Percentiles rank a stretch among this genome's conserved stretches.
Conservation (phyloP, 2,329 filamentous ascomycete species). For the Epichloe bromicola region DNA sequence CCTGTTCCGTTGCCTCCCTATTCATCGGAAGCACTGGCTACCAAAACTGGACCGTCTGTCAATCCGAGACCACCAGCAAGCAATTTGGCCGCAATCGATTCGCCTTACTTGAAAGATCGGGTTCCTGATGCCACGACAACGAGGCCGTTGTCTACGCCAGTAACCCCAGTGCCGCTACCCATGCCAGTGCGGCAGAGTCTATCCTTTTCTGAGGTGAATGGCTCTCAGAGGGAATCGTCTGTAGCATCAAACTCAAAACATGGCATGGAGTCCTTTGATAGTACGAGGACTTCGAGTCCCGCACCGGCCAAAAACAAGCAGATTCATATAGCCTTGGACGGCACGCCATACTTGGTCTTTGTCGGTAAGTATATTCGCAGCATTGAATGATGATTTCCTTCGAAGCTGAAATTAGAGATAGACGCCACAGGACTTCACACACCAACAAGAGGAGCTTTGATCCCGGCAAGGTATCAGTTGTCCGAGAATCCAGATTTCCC, state of each 20-base stretch:
- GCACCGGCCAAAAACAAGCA: not conserved
- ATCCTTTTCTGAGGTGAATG: not conserved
- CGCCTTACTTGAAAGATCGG: not conserved
- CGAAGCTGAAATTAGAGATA: not conserved
- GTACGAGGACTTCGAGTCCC: not conserved
- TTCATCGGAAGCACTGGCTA: not conserved
- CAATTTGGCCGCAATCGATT: not conserved
- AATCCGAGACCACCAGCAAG: not conserved
- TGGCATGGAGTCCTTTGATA: not conserved
- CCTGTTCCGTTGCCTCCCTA: not conserved
- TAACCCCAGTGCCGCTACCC: constrained; percentile 1
- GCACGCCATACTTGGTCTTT: constrained; percentile 1
- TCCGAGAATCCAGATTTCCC: constrained; percentile 11
- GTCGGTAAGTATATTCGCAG: not conserved
- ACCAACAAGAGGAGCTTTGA: constrained; percentile 14
- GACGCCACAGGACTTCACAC: not conserved
- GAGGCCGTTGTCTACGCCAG: not conserved
- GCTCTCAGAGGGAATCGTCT: not conserved
- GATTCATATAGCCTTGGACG: not conserved
- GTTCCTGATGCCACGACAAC: not conserved
- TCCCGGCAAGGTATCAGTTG: constrained; percentile 20
- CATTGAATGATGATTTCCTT: not conserved
- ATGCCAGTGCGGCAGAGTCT: not conserved
- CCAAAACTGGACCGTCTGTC: not conserved
- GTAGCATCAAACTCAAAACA: not conserved